Evolutionary conservation across 805 yeast genomes (phyloP).

Genomic region (Cyberlindnera sargentensis): DNA sequence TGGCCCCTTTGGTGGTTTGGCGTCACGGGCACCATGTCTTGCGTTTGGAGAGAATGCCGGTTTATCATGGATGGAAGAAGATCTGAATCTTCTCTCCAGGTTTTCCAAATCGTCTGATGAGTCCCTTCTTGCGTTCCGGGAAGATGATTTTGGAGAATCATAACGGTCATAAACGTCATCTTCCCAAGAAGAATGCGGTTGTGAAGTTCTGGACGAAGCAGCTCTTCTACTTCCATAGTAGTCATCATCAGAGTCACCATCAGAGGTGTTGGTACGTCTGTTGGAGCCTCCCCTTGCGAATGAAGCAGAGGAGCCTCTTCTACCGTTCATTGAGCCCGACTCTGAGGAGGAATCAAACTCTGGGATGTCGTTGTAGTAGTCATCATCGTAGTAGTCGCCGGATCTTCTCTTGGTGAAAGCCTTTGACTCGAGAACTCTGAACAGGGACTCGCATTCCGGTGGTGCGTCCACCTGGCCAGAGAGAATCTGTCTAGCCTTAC

Average conservation of each 20-base stretch:
- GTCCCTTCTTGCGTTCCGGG: neutral
- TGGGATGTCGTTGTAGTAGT: constrained; percentile 62
- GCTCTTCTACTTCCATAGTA: constrained; percentile 27
- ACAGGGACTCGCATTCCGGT: constrained; percentile 79
- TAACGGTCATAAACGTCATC: constrained; percentile 73
- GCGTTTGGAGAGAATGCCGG: constrained; percentile 38
- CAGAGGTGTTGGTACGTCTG: neutral
- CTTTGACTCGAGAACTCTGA: constrained; percentile 78
- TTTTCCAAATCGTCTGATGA: constrained; percentile 28
- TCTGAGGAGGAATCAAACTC: constrained; percentile 20
- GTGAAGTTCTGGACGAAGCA: constrained; percentile 12
- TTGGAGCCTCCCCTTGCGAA: constrained; percentile 1
- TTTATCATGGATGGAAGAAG: constrained; percentile 30
- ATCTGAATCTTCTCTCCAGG: constrained; percentile 32
- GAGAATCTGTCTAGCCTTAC: constrained; percentile 82
- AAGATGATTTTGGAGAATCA: constrained; percentile 21
- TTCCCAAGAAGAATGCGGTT: constrained; percentile 59
- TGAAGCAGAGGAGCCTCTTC: constrained; percentile 20
- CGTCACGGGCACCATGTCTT: neutral
- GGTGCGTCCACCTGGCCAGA: constrained; percentile 90
- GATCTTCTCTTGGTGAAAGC: constrained; percentile 59
- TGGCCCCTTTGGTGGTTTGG: constrained; percentile 32
- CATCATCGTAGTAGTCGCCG: constrained; percentile 42
- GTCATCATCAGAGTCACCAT: constrained; percentile 30
- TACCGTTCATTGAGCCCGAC: constrained; percentile 24